phyloP scores from a whole-genome alignment of 768 basidiomycete species.

The Lentinula detonsa region DNA sequence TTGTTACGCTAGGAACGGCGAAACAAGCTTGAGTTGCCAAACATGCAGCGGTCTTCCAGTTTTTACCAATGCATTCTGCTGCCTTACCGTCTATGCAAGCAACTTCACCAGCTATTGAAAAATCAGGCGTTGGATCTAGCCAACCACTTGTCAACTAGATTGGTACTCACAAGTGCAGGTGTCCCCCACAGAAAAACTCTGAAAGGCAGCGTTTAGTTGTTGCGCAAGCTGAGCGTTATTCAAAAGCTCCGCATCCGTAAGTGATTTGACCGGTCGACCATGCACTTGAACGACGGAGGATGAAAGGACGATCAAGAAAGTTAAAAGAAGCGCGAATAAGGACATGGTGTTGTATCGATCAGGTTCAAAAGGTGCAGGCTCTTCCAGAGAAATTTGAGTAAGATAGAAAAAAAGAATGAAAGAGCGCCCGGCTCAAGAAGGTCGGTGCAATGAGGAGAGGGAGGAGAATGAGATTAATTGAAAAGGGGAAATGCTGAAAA shows the following conservation, averaged over 20 bases:
- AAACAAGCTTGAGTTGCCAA: neutral
- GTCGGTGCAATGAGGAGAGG: neutral
- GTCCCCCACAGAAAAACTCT: neutral
- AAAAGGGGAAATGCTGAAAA: neutral
- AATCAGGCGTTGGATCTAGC: neutral
- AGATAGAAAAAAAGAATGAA: neutral
- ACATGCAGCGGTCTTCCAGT: neutral
- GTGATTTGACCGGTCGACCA: neutral
- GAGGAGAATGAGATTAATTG: neutral
- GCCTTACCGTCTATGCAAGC: neutral
- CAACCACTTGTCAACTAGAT: neutral
- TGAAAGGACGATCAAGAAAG: neutral
- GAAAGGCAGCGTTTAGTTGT: neutral
- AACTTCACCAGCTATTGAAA: neutral
- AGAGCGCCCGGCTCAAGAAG: neutral
- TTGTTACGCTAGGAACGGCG: neutral
- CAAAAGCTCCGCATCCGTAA: neutral
- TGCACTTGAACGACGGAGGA: neutral
- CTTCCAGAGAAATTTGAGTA: neutral
- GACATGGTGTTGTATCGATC: neutral
- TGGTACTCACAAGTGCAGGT: neutral
- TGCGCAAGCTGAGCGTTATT: neutral
- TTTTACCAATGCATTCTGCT: neutral
- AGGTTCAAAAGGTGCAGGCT: neutral
- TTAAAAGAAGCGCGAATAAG: neutral